A percentile compares a stretch with the other conserved stretches of the same genome.
Conservation (phyloP, 176 grass and related monocot genomes). For the Juncus inflexus region DNA sequence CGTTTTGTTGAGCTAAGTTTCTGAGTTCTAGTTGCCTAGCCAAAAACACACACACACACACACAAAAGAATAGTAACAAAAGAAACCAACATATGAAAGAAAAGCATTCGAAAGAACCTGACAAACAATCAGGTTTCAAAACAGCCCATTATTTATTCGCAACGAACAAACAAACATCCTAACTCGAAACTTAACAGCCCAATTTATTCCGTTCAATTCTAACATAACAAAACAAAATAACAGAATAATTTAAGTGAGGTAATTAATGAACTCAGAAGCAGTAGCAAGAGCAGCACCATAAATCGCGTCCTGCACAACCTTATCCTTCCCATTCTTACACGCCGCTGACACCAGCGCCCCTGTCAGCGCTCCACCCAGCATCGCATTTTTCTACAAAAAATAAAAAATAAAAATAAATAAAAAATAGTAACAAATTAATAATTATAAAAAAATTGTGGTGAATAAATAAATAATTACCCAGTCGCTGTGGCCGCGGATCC, state of each 20-base stretch:
- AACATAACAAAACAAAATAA: too few relatives aligned
- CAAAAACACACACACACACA: too few relatives aligned
- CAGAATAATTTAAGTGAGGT: slow-evolving; percentile 44
- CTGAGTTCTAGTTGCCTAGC: too few relatives aligned
- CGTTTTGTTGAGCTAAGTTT: too few relatives aligned
- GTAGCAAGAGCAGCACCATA: slow-evolving; percentile 63
- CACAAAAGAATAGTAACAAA: too few relatives aligned
- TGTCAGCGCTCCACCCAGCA: slow-evolving; percentile 57
- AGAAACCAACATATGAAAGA: too few relatives aligned
- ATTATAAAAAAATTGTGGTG: not conserved
- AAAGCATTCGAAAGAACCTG: too few relatives aligned
- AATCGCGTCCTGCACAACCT: slow-evolving; percentile 66
- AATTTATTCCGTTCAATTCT: too few relatives aligned
- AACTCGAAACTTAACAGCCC: not conserved
- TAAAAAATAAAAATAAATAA: not conserved
- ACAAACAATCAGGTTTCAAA: too few relatives aligned
- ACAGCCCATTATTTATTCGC: too few relatives aligned
- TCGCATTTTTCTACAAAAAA: slow-evolving; percentile 53
- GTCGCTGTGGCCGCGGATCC: slow-evolving; percentile 46
- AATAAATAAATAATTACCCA: slow-evolving; percentile 52
- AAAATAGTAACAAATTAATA: not conserved
- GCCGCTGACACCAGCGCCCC: slow-evolving; percentile 61
- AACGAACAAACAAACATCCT: too few relatives aligned
- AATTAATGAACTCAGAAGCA: slow-evolving; percentile 60
- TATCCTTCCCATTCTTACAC: slow-evolving; percentile 45